phyloP scores from a whole-genome alignment of 768 basidiomycete genomes.

The Tulasnella sp. region DNA sequence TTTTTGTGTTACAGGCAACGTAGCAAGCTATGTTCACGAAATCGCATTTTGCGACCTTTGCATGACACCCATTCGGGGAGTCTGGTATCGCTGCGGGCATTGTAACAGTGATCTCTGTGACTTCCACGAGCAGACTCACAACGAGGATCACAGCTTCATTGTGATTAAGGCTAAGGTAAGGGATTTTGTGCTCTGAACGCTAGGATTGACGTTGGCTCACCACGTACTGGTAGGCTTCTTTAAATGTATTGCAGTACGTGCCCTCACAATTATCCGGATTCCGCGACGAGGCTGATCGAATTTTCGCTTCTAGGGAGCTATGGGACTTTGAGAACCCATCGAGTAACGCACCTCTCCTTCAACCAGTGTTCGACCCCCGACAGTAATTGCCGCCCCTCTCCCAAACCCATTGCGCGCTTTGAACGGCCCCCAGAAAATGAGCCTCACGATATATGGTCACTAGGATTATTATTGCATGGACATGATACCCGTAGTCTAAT shows the following conservation, averaged over 20 bases:
- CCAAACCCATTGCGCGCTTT: not conserved
- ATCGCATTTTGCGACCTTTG: slow-evolving; percentile 81
- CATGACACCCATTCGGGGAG: slow-evolving; percentile 69
- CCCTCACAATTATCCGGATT: not conserved
- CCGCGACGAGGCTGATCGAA: not conserved
- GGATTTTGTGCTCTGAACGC: not conserved
- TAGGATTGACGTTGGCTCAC: slow-evolving; percentile 15
- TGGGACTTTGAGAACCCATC: slow-evolving; percentile 51
- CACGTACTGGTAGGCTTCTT: slow-evolving; percentile 50
- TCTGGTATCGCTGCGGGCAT: slow-evolving; percentile 87
- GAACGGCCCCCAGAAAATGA: not conserved
- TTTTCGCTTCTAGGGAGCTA: slow-evolving; percentile 37
- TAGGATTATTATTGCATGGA: not conserved
- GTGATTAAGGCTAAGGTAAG: slow-evolving; percentile 77
- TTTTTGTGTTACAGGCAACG: slow-evolving; percentile 46
- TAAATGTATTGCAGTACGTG: slow-evolving; percentile 60
- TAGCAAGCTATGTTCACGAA: slow-evolving; percentile 50
- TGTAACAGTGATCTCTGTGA: slow-evolving; percentile 84
- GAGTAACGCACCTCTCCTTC: slow-evolving; percentile 50
- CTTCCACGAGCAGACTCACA: slow-evolving; percentile 72
- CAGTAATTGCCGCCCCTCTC: not conserved
- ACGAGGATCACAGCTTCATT: slow-evolving; percentile 74
- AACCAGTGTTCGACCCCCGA: not conserved
- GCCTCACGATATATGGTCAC: not conserved
- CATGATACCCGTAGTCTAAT: not conserved